A percentile compares a stretch with the other conserved stretches of the same genome.
These are phyloP conservation scores for Laetiporus sulphureus DNA, from an alignment of 1,284 basidiomycete genomes.

Conservation along the genomic window DNA sequence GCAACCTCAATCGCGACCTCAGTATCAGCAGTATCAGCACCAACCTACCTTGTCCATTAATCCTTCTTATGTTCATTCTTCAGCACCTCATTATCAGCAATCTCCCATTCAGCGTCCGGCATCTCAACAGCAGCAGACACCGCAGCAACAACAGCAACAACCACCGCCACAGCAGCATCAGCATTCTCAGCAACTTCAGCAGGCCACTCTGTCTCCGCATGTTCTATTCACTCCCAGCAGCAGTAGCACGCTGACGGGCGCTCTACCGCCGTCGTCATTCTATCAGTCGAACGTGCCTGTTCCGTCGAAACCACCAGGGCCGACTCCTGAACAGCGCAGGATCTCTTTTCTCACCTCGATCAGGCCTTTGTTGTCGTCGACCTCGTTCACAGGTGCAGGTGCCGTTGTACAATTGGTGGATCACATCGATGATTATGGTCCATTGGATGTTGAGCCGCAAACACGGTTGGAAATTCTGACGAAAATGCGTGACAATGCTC, in stretches of 20 bases:
- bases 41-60: constrained; percentile 29
- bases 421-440: constrained; percentile 51
- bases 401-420: constrained; percentile 53
- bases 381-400: constrained; percentile 60
- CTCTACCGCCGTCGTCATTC: constrained; percentile 33
- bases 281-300: constrained; percentile 27
- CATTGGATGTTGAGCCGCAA: constrained; percentile 51
- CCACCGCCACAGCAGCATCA: constrained; percentile 21
- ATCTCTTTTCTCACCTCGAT: constrained; percentile 43
- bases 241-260: constrained; percentile 31
- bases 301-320: constrained; percentile 19
- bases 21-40: constrained; percentile 33
- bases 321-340: constrained; percentile 28
- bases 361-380: constrained; percentile 44
- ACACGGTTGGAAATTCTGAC: constrained; percentile 64
- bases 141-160: constrained; percentile 24
- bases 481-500: constrained; percentile 73
- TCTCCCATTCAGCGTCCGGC: constrained; percentile 20
- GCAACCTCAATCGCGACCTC: constrained; percentile 30
- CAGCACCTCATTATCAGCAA: constrained; percentile 32
- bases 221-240: constrained; percentile 49
- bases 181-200: constrained; percentile 20
- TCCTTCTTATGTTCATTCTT: constrained; percentile 23
- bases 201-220: constrained; percentile 61
- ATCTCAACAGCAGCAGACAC: constrained; percentile 16